Evolutionary conservation across 1,139 yeast species (phyloP), one percentile per base, ranked within the genome.

Genomic region (Kurtzmaniella natalensis): DNA sequence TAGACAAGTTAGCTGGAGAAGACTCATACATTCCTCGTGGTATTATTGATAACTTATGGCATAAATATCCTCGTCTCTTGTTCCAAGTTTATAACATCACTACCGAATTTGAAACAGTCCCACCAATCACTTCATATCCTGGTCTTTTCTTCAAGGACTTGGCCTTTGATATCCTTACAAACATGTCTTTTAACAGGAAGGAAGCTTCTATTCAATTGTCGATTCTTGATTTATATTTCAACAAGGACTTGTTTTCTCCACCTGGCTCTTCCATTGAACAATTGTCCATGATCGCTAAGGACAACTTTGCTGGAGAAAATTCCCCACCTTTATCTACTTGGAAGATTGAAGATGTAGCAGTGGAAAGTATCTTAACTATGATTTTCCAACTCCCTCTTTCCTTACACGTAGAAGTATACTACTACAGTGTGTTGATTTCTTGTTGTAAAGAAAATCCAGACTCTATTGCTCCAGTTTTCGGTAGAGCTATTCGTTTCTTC

Each of bases 391-490:
- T 88, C 36, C 96, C 96, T 6, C 52, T 61, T 2, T 68, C 85
- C 1, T 68, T 78, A 22, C 81, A 83, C 43, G 78, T 80, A 27
- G 75, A 66, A 40, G 83, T 88, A 28, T 92, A 88, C 56, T 92
- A 83, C 58, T 87, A 87, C 55, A 73, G 94, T 2, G 78, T 89
- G n/a, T 66, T 94, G 39, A 87, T 88, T 30, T 88, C 92, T 44
- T 86, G 94, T 35, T 92, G 98, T 60, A 78, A 82, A 45, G 77
- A 72, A 59, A 86, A 92, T 19, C 94, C 95, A 3, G 85, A 81
- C 44, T 88, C 94, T 1, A 81, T 89, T 53, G 97, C 97, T 1
- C 96, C 96, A 3, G 95, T 89, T 1, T 78, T 94, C 54, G 98
- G 97, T 30, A 77, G 96, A 44, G 95, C 96, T 2, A 81, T 94